Evolutionary conservation across 257 asterid species (phyloP).

Genomic region (Lithospermum erythrorhizon): DNA sequence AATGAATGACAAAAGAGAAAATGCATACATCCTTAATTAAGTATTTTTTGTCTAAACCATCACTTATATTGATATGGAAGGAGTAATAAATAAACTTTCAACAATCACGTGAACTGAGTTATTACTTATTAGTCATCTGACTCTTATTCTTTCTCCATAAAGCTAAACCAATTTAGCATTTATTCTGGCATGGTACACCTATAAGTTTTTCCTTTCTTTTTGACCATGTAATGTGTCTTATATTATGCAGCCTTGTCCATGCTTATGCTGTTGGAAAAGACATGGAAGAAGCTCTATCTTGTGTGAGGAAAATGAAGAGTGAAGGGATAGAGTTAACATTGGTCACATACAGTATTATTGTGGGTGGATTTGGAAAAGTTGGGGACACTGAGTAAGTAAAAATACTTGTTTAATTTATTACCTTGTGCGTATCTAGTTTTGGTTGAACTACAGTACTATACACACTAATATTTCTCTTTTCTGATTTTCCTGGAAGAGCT

Average conservation of each 20-base stretch:
- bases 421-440: not conserved
- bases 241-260: conserved; percentile 74
- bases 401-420: conserved; percentile 7
- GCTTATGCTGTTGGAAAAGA: conserved; percentile 95
- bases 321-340: conserved; percentile 84
- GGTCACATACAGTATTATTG: conserved; percentile 86
- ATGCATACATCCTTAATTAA: too few relatives aligned
- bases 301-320: conserved; percentile 76
- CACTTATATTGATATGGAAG: too few relatives aligned
- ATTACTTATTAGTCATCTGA: too few relatives aligned
- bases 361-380: conserved; percentile 75
- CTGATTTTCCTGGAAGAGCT: conserved; percentile 54
- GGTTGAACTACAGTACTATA: not conserved
- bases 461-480: conserved; percentile 20
- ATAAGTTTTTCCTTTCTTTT: conserved; percentile 4
- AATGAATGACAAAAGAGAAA: too few relatives aligned
- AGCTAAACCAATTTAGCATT: not conserved
- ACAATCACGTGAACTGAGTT: not conserved
- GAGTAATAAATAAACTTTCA: not conserved
- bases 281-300: conserved; percentile 94
- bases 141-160: not conserved
- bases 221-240: conserved; percentile 5
- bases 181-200: not conserved
- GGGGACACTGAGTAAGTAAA: conserved; percentile 63
- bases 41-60: too few relatives aligned